phyloP scores from a whole-genome alignment of 495 filamentous ascomycete species.

The Neurospora discreta region DNA sequence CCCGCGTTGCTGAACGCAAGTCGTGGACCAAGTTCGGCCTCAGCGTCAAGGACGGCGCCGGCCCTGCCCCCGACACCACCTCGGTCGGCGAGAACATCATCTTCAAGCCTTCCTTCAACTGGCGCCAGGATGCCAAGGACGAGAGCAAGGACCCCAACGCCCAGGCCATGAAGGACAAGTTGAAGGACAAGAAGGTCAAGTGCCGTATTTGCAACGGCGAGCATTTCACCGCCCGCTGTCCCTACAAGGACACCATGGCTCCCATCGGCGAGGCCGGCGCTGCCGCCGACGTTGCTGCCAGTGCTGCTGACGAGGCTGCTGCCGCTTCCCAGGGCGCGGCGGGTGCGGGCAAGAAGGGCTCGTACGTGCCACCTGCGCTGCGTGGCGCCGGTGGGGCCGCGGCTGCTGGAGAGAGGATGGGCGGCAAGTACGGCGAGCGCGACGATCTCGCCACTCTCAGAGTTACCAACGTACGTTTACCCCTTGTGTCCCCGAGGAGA shows the following conservation, averaged over 20 bases:
- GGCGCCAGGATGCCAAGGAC: conserved; percentile 79
- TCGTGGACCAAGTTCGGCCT: conserved; percentile 86
- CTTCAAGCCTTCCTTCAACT: conserved; percentile 81
- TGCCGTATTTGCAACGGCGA: conserved; percentile 97
- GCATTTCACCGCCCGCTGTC: conserved; percentile 92
- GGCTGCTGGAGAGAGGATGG: conserved; percentile 72
- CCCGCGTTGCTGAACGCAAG: conserved; percentile 87
- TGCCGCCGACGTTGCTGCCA: conserved; percentile 43
- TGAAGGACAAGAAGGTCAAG: conserved; percentile 99
- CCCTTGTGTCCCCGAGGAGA: background rate
- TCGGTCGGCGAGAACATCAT: conserved; percentile 94
- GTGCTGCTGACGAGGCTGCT: conserved; percentile 38
- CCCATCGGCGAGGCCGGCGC: conserved; percentile 40
- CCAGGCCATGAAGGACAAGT: conserved; percentile 72
- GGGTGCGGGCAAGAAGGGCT: conserved; percentile 56
- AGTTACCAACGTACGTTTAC: conserved; percentile 81
- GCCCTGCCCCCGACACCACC: conserved; percentile 73
- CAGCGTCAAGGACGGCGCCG: conserved; percentile 52
- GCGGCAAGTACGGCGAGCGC: conserved; percentile 78
- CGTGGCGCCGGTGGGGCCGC: conserved; percentile 55
- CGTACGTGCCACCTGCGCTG: conserved; percentile 88
- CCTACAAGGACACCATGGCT: conserved; percentile 56
- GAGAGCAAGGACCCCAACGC: conserved; percentile 65
- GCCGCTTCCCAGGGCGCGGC: conserved; percentile 39
- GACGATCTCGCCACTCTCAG: conserved; percentile 92